Evolutionary conservation across 2,329 filamentous ascomycete genomes (phyloP), one percentile per base, ranked within the genome.

Genomic region (Exophiala bonariae): DNA sequence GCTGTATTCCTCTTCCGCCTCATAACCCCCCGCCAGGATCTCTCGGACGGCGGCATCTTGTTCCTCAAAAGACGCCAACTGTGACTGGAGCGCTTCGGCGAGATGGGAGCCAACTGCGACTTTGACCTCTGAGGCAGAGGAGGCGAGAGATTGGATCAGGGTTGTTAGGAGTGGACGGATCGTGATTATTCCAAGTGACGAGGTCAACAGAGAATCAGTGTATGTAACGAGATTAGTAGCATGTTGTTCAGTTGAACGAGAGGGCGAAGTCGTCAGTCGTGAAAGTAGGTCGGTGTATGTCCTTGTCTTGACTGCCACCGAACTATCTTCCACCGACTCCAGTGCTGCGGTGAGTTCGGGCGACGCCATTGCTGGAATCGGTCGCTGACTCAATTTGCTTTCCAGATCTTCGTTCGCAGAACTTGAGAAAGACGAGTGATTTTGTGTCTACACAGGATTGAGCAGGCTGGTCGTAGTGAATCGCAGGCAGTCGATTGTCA

Each of bases 1-100:
- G 17, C 79, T 72, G 66, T 86, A 95, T 65, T 96, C 89, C 39
- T 96, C 89, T 56, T 87, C 82, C 47, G 73, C 72, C 69, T 97
- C 90, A 71, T 93, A 86, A 10, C 89, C 89, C 49, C 87, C 82
- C 16, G 92, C 91, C 14, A 96, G 77, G 44, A 90, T 80, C 62
- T 92, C 83, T 55, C 90, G 87, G 44, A 96, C 77, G 35, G 81
- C 75, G 4, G 86, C 87, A 60, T 87, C 83, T 67, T 95, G 89
- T 66, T 97, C 91, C 68, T 93, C 83, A 62, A 89, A 93, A 2
- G 85, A 87, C 64, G 86, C 69, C 69, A 85, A 78, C 52, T 81
- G 80, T 66, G 86, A 69, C 64, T 78, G 66, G 41, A 96, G 78
- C 34, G 82, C 74, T 41, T 77, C 71, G 33, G 95, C 78, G n/a